Conservation (phyloP, 495 filamentous ascomycete genomes). For the Penicillium psychrofluorescens region DNA sequence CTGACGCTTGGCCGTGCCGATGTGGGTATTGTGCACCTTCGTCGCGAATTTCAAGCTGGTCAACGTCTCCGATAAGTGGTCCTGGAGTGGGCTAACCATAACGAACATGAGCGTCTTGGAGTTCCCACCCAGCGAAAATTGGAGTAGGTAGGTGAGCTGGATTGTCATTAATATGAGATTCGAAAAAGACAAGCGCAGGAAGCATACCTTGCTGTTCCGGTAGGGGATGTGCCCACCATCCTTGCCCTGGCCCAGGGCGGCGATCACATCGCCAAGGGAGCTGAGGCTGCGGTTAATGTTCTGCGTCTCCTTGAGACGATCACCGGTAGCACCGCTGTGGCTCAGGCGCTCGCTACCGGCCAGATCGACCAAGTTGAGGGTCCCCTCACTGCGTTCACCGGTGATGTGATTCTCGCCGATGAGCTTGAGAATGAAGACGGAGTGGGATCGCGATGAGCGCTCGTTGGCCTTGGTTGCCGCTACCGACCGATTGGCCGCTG, state of each 20-base stretch:
- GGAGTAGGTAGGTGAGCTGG: constrained; percentile 87
- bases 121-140: constrained; percentile 92
- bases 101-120: constrained; percentile 99
- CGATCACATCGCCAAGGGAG: constrained; percentile 91
- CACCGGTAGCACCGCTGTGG: constrained; percentile 75
- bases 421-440: constrained; percentile 91
- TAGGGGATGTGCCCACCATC: constrained; percentile 87
- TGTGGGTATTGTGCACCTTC: constrained; percentile 88
- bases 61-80: constrained; percentile 86
- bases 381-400: constrained; percentile 79
- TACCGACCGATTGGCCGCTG: constrained; percentile 77
- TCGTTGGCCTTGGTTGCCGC: constrained; percentile 96
- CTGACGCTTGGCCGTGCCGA: constrained; percentile 75
- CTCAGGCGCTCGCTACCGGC: constrained; percentile 88
- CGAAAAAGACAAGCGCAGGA: background rate
- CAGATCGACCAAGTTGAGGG: constrained; percentile 92
- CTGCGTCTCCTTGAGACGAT: constrained; percentile 86
- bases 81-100: constrained; percentile 90
- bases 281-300: constrained; percentile 93
- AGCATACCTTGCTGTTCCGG: constrained; percentile 79
- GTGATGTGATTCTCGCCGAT: constrained; percentile 75
- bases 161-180: background rate
- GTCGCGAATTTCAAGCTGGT: constrained; percentile 95
- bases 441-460: constrained; percentile 87
- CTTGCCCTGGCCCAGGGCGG: constrained; percentile 78